A percentile compares a stretch with the other conserved stretches of the same genome.
phyloP scores from a whole-genome alignment of 78 protist genomes.

The Salpingoeca rosetta region DNA sequence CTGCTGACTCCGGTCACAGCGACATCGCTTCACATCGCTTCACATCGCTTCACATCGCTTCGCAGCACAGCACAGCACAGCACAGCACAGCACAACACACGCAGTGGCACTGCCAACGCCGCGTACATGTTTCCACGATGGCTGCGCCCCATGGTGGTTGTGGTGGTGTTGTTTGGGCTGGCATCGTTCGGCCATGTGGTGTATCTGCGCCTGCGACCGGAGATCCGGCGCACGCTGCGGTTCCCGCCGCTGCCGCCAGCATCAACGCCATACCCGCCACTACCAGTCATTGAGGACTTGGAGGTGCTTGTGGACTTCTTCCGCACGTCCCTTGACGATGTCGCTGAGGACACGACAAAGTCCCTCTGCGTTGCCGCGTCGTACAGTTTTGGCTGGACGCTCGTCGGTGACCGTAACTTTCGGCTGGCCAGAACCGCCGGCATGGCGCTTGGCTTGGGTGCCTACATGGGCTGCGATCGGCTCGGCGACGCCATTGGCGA shows the following conservation, averaged over 20 bases:
- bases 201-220: not conserved
- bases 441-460: not conserved
- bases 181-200: not conserved
- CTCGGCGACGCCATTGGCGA: not conserved
- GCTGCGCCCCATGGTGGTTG: no score
- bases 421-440: not conserved
- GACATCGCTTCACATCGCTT: no score
- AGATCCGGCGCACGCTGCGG: not conserved
- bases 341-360: not conserved
- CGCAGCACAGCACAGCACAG: no score
- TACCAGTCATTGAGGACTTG: not conserved
- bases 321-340: not conserved
- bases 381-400: not conserved
- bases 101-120: no score
- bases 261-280: not conserved
- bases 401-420: not conserved
- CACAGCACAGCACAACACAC: no score
- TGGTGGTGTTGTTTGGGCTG: not conserved
- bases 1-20: no score
- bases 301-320: not conserved
- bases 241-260: not conserved
- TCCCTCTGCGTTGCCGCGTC: not conserved
- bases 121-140: no score
- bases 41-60: no score
- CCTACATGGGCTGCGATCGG: not conserved